Evolutionary conservation across 2,329 filamentous ascomycete genomes (phyloP), one percentile per base, ranked within the genome.

Genomic region (Arthroderma uncinatum): DNA sequence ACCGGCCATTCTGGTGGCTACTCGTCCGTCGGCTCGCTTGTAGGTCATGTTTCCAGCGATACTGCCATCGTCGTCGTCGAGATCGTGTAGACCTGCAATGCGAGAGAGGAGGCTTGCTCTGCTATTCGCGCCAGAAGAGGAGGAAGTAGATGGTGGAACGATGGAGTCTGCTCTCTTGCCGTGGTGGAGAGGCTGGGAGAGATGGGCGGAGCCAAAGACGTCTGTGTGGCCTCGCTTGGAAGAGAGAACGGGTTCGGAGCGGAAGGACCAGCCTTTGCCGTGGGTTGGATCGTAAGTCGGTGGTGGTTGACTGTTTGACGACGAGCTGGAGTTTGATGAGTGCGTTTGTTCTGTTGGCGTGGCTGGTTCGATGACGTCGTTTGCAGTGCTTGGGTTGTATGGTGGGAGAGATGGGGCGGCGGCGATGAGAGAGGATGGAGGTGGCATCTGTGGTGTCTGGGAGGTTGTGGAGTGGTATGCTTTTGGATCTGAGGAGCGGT

Each of bases 131-230:
- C 10, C 12, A 48, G 19, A 16, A 47, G 40, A 8, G 3, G 48
- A 16, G 23, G 4, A 14, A n/a, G 53, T 16, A 34, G 57, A 10
- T 62, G 64, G 57, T 62, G 66, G 61, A 42, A 57, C 36, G 25
- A 71, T 64, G 34, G 62, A 56, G 55, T 71, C 69, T 6, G 75
- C 74, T 28, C 75, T 72, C 68, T 71, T 71, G 54, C 74, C 74
- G 59, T 77, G 74, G 59, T 71, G 66, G 28, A 77, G 68, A 1
- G 72, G 64, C 42, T 71, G 67, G 2, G 70, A 67, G 47, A 70
- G 73, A 58, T 65, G 65, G 54, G 44, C 58, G 36, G 59, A 54
- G 4, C 71, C 71, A 57, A 74, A 74, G 1, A 69, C 65, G 21
- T 73, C 71, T 40, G 69, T 68, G 57, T 74, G 69, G 0, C 65